phyloP scores from a whole-genome alignment of 352 stramenopile species.

The Halophytophthora batemanensis region DNA sequence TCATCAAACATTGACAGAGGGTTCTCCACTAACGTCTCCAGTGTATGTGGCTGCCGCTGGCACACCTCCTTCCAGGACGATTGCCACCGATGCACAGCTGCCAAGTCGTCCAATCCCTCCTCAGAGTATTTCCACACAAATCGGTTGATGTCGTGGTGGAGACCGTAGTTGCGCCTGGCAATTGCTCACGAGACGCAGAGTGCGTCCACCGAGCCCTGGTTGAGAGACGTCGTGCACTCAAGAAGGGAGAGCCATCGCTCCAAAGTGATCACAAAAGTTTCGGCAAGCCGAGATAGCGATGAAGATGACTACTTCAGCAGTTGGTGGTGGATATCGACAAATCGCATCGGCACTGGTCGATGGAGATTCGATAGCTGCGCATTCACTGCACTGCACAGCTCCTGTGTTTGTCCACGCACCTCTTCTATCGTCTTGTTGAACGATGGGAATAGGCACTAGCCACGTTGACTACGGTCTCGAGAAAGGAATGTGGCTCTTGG shows the following conservation, averaged over 20 bases:
- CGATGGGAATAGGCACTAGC: slow-evolving; percentile 9
- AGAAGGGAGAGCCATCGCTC: slow-evolving; percentile 11
- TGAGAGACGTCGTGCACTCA: slow-evolving; percentile 4
- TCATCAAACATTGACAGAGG: slow-evolving; percentile 2
- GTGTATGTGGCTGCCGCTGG: neutral
- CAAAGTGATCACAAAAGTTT: slow-evolving; percentile 12
- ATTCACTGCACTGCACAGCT: no score
- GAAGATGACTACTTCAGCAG: no score
- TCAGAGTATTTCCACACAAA: slow-evolving; percentile 2
- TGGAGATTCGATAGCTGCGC: no score
- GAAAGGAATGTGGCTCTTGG: neutral
- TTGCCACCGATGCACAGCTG: neutral
- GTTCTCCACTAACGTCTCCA: slow-evolving; percentile 10
- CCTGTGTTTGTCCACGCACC: slow-evolving; percentile 7
- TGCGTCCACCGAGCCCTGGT: no score
- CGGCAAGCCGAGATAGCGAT: no score
- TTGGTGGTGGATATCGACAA: no score
- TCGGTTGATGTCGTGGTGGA: slow-evolving; percentile 17
- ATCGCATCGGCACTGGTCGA: no score
- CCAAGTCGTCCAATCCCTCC: slow-evolving; percentile 1
- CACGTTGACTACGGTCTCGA: slow-evolving; percentile 1
- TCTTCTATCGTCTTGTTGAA: slow-evolving; percentile 12
- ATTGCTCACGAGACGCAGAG: slow-evolving; percentile 13
- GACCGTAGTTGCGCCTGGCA: slow-evolving; percentile 15
- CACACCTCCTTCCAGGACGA: slow-evolving; percentile 2